Evolutionary conservation across 306 rosid species (phyloP).

Genomic region (Malus fusca): DNA sequence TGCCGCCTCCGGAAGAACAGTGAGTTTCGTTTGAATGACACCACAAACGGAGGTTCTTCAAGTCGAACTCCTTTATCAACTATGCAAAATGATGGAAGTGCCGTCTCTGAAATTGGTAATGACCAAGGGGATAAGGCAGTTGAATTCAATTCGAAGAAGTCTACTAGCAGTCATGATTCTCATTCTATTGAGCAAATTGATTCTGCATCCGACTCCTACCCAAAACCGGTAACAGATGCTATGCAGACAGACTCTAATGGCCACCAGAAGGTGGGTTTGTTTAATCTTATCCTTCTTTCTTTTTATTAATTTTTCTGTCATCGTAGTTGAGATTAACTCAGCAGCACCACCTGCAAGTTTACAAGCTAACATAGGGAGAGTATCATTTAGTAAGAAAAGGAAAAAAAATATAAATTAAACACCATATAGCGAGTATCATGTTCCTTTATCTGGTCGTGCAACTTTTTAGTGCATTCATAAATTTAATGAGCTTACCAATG

Average conservation of each 20-base stretch:
- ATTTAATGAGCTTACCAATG: background rate
- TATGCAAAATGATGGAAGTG: slow-evolving; percentile 38
- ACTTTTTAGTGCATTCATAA: background rate
- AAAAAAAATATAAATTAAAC: too few species aligned
- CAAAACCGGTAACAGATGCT: slow-evolving; percentile 30
- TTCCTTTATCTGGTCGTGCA: background rate
- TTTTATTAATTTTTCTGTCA: background rate
- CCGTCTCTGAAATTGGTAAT: slow-evolving; percentile 29
- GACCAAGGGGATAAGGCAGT: slow-evolving; percentile 47
- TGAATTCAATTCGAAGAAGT: slow-evolving; percentile 39
- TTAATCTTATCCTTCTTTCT: background rate
- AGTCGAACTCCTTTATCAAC: slow-evolving; percentile 26
- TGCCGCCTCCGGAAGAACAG: slow-evolving; percentile 81
- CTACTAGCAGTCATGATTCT: slow-evolving; percentile 55
- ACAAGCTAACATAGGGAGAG: background rate
- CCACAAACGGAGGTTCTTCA: slow-evolving; percentile 45
- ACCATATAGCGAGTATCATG: background rate
- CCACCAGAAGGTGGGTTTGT: slow-evolving; percentile 34
- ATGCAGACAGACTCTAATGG: slow-evolving; percentile 32
- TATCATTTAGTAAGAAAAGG: background rate
- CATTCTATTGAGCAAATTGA: slow-evolving; percentile 64
- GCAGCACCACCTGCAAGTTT: background rate
- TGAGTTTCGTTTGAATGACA: slow-evolving; percentile 44
- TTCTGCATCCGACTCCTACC: slow-evolving; percentile 51
- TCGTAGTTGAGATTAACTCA: background rate